Evolutionary conservation across 2,329 filamentous ascomycete genomes (phyloP).

Genomic region (Diaporthe sp.): DNA sequence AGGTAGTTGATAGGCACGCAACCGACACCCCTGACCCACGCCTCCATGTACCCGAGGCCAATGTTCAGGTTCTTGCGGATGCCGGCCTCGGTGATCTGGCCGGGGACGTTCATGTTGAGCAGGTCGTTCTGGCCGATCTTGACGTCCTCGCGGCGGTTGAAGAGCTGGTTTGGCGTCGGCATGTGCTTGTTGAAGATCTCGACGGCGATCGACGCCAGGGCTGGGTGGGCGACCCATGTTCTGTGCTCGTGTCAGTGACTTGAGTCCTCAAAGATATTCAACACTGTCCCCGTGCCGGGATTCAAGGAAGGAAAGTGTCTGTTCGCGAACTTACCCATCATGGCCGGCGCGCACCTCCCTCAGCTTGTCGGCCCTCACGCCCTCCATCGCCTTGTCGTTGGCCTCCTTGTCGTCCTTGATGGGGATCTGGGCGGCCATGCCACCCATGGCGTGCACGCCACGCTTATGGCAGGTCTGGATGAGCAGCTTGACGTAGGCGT

Average conservation of each 20-base stretch:
- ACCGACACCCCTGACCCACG: conserved; percentile 93
- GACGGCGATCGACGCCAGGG: conserved; percentile 86
- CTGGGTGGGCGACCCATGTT: conserved; percentile 98
- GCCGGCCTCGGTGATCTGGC: conserved; percentile 90
- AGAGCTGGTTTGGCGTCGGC: conserved; percentile 98
- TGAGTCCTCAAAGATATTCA: too few relatives aligned
- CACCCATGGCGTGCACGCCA: conserved; percentile 98
- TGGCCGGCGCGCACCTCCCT: conserved; percentile 95
- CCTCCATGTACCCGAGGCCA: conserved; percentile 98
- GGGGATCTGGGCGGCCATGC: conserved; percentile 98
- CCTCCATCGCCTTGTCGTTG: conserved; percentile 95
- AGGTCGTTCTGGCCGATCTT: conserved; percentile 88
- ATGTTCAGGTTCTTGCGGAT: conserved; percentile 99
- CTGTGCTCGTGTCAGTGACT: conserved; percentile 44
- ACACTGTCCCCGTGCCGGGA: neutral
- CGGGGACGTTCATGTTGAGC: conserved; percentile 98
- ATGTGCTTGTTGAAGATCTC: conserved; percentile 99
- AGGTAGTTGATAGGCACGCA: conserved; percentile 98
- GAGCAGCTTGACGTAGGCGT: conserved; percentile 93
- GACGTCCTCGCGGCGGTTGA: conserved; percentile 91
- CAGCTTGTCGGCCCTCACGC: conserved; percentile 93
- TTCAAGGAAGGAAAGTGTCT: conserved; percentile 9
- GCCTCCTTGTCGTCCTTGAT: conserved; percentile 95
- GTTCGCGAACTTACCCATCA: conserved; percentile 71
- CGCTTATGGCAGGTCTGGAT: conserved; percentile 98